Conservation (phyloP, 768 basidiomycete species). For the Phlegmacium glaucopus region DNA sequence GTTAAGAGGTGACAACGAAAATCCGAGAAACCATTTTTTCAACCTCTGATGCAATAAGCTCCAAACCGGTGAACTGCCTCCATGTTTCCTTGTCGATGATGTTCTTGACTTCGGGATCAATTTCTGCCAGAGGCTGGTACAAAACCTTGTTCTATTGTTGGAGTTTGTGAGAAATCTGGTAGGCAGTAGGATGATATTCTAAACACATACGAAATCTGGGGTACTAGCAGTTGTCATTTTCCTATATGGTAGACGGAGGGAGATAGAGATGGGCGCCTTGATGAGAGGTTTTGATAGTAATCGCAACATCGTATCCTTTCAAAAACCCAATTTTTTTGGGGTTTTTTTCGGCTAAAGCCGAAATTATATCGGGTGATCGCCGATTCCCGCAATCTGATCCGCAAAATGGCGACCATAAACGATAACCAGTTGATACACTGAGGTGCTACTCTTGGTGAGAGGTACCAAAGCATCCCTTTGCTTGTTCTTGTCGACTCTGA, state of each 20-base stretch:
- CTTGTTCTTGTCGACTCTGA: no score
- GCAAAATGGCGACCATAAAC: no score
- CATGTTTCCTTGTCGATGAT: slow-evolving; percentile 99
- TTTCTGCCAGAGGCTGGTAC: slow-evolving; percentile 84
- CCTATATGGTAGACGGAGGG: slow-evolving; percentile 30
- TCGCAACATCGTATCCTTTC: slow-evolving; percentile 37
- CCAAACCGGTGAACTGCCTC: slow-evolving; percentile 95
- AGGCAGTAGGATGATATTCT: background rate
- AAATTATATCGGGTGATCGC: no score
- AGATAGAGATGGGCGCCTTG: slow-evolving; percentile 29
- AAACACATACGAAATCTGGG: slow-evolving; percentile 55
- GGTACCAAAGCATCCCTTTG: no score
- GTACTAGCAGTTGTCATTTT: slow-evolving; percentile 61
- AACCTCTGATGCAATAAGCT: slow-evolving; percentile 99
- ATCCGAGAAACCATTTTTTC: slow-evolving; percentile 10
- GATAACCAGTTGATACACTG: no score
- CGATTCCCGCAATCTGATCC: no score
- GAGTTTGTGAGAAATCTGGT: slow-evolving; percentile 4
- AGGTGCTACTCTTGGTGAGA: no score
- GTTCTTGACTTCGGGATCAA: slow-evolving; percentile 93
- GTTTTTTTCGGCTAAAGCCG: no score
- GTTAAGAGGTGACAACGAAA: background rate
- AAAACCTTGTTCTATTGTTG: slow-evolving; percentile 79
- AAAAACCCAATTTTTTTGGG: no score
- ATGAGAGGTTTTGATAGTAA: slow-evolving; percentile 32